A percentile compares a stretch with the other conserved stretches of the same genome.
Conservation (phyloP, 2,329 filamentous ascomycete genomes). For the Rugonectria rugulosa region DNA sequence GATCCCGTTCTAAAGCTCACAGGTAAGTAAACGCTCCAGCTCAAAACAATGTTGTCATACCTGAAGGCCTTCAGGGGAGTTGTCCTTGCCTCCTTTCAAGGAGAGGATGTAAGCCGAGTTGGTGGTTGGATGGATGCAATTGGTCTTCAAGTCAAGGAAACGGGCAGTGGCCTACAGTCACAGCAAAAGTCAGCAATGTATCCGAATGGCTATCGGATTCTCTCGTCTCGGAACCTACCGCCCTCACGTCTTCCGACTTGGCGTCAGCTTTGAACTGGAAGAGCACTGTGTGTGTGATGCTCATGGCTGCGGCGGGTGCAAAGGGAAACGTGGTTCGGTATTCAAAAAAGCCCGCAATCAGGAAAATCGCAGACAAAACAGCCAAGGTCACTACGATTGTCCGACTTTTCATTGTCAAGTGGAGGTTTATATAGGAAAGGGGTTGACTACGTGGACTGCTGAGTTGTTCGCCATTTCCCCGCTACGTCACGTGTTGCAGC, state of each 20-base stretch:
- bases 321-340: not conserved
- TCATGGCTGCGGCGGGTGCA: conserved; percentile 15
- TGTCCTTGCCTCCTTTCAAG: conserved; percentile 66
- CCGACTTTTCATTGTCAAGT: not conserved
- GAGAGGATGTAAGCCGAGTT: conserved; percentile 67
- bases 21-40: not conserved
- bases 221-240: too few relatives aligned
- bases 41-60: conserved; percentile 45
- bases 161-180: conserved; percentile 39
- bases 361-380: not conserved
- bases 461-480: too few relatives aligned
- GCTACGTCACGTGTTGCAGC: too few relatives aligned
- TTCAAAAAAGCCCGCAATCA: not conserved
- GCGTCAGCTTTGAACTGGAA: conserved; percentile 68
- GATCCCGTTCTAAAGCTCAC: conserved; percentile 59
- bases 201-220: not conserved
- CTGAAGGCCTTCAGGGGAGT: conserved; percentile 66
- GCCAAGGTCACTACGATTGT: not conserved
- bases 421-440: too few relatives aligned
- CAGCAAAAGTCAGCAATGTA: not conserved
- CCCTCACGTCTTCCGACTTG: conserved; percentile 57
- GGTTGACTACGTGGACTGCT: too few relatives aligned
- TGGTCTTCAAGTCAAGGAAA: conserved; percentile 60
- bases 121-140: conserved; percentile 68
- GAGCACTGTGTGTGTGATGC: conserved; percentile 72